Evolutionary conservation across 139 green algal species (phyloP).

Genomic region (Chlamydomonas sp.): DNA sequence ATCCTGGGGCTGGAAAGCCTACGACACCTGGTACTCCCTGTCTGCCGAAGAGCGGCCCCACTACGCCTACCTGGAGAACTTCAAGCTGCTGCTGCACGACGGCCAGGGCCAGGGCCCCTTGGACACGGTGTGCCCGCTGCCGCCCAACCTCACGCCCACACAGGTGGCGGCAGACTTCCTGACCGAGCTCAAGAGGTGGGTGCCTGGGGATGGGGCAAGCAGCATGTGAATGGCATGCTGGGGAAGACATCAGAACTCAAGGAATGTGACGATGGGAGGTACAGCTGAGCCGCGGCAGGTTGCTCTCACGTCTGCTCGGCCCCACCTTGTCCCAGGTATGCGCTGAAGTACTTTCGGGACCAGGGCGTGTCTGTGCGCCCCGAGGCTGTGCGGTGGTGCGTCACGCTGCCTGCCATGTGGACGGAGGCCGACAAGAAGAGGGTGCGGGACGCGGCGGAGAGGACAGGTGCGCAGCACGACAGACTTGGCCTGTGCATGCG

Average conservation of each 20-base stretch:
- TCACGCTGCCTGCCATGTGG: constrained; percentile 30
- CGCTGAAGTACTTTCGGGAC: background rate
- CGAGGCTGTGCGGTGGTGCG: constrained; percentile 3
- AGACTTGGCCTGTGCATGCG: too few relatives aligned
- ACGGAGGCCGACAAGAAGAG: constrained; percentile 8
- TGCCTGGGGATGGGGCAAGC: too few relatives aligned
- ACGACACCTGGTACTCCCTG: constrained; percentile 3
- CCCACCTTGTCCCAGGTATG: background rate
- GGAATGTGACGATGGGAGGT: too few relatives aligned
- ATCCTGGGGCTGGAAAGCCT: background rate
- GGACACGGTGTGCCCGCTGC: background rate
- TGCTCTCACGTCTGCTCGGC: too few relatives aligned
- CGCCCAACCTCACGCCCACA: background rate
- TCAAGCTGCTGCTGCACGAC: constrained; percentile 31
- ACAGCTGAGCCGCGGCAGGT: too few relatives aligned
- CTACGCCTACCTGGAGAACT: constrained; percentile 11
- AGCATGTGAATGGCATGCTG: background rate
- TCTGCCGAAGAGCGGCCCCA: background rate
- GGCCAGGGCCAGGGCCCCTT: background rate
- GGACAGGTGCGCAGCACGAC: background rate
- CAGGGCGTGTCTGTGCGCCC: background rate
- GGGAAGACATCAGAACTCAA: too few relatives aligned
- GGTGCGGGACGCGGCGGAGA: constrained; percentile 11
- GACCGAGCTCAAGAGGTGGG: background rate
- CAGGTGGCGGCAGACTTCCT: constrained; percentile 15